Evolutionary conservation across 129 eudicot genomes (phyloP), one percentile per base, ranked within the genome.

Genomic region (Chrysanthemum lavandulifolium): DNA sequence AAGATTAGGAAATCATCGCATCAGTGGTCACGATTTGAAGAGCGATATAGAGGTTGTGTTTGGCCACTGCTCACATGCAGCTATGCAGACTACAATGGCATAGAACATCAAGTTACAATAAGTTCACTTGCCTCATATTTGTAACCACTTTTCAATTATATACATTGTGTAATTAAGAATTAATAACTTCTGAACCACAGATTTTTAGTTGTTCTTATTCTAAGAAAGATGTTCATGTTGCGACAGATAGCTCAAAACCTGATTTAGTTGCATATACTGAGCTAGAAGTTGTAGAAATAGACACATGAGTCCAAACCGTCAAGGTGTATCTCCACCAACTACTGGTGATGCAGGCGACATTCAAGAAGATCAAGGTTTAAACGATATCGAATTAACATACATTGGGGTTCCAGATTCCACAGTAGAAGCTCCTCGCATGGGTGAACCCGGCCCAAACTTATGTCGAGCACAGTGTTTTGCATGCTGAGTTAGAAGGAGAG

Each of bases 401-500:
- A 66, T 66, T 4, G 12, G 9, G 71, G 31, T 47, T 67, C 72
- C 72, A 21, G 58, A 67, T 47, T 47, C 40, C 43, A 49, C 74
- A 53, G 48, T 9, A 6, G 78, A 62, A 66, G 69, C 14, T 57
- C 59, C 52, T 18, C 13, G 16, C 13, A 47, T 33, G 1, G 71
- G 65, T 68, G 55, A 11, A 15, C 36, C 21, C 5, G 25, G 25
- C 25, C 25, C 51, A n/a, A 19, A 65, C 50, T 33, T 57, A 14
- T 23, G 74, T 13, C 12, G 27, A 75, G 18, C 73, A 49, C 36
- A 61, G 51, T 60, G 72, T 68, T 43, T 21, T 56, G 15, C 68
- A 62, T 13, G 65, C 77, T 13, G 61, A 15, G 49, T 36, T 65
- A 62, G 91, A 83, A n/a, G 82, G 61, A 63, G 63, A 76, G 8